Conservation (phyloP, 129 eudicot genomes). For the Dittrichia graveolens region DNA sequence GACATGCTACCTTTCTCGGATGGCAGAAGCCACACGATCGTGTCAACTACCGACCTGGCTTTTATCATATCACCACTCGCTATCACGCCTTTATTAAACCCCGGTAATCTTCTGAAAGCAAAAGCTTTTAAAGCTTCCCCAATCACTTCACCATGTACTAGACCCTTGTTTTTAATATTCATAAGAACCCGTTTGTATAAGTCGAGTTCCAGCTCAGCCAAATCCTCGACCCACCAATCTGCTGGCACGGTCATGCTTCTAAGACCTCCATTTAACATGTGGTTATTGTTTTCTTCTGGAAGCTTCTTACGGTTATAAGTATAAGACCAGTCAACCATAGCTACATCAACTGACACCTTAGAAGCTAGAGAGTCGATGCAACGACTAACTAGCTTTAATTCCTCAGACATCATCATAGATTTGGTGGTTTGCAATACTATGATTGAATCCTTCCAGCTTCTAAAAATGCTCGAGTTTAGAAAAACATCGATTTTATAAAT, state of each 20-base stretch:
- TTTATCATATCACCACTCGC: constrained; percentile 50
- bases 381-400: constrained; percentile 63
- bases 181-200: constrained; percentile 64
- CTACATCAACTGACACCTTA: constrained; percentile 72
- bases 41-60: constrained; percentile 56
- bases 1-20: constrained; percentile 67
- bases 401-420: constrained; percentile 62
- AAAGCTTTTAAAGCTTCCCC: constrained; percentile 94
- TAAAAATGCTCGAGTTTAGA: constrained; percentile 68
- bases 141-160: constrained; percentile 63
- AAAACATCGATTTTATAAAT: constrained; percentile 84
- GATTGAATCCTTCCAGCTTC: constrained; percentile 98
- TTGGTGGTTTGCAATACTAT: constrained; percentile 80
- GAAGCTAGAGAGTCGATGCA: constrained; percentile 77
- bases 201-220: constrained; percentile 82
- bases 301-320: constrained; percentile 76
- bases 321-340: constrained; percentile 91
- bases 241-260: constrained; percentile 66
- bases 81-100: constrained; percentile 62
- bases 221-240: constrained; percentile 99
- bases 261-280: constrained; percentile 46
- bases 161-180: constrained; percentile 66
- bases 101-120: constrained; percentile 65
- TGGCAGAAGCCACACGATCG: constrained; percentile 65
- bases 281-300: constrained; percentile 69